These are phyloP conservation scores for Colletotrichum coccodes DNA, from an alignment of 2,329 filamentous ascomycete species.

Conservation along the genomic window DNA sequence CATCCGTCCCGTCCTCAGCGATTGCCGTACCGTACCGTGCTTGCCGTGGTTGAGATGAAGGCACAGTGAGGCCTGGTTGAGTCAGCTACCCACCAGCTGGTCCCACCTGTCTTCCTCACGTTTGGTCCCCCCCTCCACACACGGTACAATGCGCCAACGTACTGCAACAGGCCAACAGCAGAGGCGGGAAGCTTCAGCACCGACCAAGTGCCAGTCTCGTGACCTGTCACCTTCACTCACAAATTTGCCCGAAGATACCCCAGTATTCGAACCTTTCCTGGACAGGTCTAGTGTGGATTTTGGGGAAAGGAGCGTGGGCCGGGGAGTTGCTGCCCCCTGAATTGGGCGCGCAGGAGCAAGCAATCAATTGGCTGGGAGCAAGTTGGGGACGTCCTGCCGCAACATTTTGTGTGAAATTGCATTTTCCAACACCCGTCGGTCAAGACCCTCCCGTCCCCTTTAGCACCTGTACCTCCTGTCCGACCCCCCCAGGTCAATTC, in stretches of 20 bases:
- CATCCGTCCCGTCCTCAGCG: not conserved
- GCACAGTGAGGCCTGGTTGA: not conserved
- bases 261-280: not conserved
- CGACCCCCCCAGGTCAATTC: constrained; percentile 24
- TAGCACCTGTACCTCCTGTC: constrained; percentile 33
- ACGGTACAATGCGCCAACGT: not conserved
- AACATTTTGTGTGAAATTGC: constrained; percentile 53
- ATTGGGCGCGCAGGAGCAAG: constrained; percentile 32
- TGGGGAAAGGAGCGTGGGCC: constrained; percentile 33
- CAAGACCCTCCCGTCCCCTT: constrained; percentile 37
- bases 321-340: constrained; percentile 34
- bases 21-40: not conserved
- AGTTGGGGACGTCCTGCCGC: constrained; percentile 38
- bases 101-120: constrained; percentile 1
- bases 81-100: not conserved
- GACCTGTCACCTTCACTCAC: constrained; percentile 24
- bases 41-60: constrained; percentile 7
- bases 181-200: constrained; percentile 20
- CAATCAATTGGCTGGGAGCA: constrained; percentile 35
- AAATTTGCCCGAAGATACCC: constrained; percentile 31
- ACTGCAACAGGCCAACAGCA: not conserved
- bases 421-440: constrained; percentile 40
- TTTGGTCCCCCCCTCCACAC: constrained; percentile 6
- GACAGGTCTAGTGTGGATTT: constrained; percentile 9
- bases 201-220: constrained; percentile 28